Conservation (phyloP, 192 early-diverging fungal species). For the Diversispora epigaea region DNA sequence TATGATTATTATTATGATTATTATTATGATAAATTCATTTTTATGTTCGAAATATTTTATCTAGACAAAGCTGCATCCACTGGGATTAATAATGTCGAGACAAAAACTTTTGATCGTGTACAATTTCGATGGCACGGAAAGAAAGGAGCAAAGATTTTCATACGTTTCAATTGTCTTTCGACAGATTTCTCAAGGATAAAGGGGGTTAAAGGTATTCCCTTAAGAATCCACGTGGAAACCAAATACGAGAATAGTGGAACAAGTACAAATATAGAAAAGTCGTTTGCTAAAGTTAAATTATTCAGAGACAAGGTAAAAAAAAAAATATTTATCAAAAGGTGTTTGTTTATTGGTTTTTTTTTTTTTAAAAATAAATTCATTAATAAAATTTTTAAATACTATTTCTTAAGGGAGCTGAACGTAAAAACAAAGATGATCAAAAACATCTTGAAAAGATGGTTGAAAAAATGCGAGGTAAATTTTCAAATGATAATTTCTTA, state of each 20-base stretch:
- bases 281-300: constrained; percentile 64
- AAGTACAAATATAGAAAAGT: constrained; percentile 47
- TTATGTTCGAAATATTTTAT: background rate
- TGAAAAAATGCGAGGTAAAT: constrained; percentile 57
- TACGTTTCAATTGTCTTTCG: constrained; percentile 74
- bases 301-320: constrained; percentile 68
- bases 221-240: constrained; percentile 55
- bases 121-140: constrained; percentile 71
- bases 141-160: constrained; percentile 59
- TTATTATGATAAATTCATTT: no score
- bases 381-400: background rate
- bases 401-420: constrained; percentile 59
- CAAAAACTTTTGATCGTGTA: constrained; percentile 65
- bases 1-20: no score
- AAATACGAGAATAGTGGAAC: constrained; percentile 31
- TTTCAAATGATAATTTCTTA: constrained; percentile 35
- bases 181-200: constrained; percentile 82
- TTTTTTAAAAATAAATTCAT: background rate
- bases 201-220: constrained; percentile 75
- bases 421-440: constrained; percentile 77
- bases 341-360: background rate
- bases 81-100: constrained; percentile 57
- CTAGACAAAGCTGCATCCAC: constrained; percentile 53
- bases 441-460: constrained; percentile 69
- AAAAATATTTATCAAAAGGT: background rate